Base-by-base conservation (phyloP, 1,284 basidiomycete species). In the Puccinia triticina region DNA sequence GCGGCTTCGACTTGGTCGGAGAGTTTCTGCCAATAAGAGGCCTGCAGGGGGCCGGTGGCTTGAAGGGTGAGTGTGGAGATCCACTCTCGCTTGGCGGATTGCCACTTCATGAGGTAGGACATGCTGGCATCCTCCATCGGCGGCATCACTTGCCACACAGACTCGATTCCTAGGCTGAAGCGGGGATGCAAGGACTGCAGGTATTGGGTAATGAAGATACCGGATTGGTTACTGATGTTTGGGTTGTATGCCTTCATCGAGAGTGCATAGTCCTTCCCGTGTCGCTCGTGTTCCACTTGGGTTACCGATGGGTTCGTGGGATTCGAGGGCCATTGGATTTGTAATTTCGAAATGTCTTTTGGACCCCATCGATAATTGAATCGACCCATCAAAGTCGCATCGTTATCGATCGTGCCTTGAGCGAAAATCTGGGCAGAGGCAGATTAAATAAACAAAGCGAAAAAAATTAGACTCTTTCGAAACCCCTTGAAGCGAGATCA, bases 1-100 rank as follows among this genome's bases (percentile, higher is more conserved):
- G 94, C 97, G n/a, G 96, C 95, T 83, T 99, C 96, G n/a, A 99
- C 93, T 88, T 96, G 96, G 83, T 97, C 95, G 87, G 92, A 92
- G 82, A 99, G 89, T 87, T 94, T 94, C 85, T 98, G 96, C 93
- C 94, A 98, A 89, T 99, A 99, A 21, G 95, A 96, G 64, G 95
- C 91, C 88, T 96, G 93, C 53, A 98, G 86, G 78, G 96, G 90
- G 55, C 96, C 96, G 61, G 91, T 89, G 59, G 88, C 87, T 87
- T 97, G 94, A 50, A 97, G 85, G 87, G 96, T 94, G 12, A 94
- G 93, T 5, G 96, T 98, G 43, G 94, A 95, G 86, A 96, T 96
- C 94, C 94, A 96, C 85, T 90, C 92, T 88, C 90, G 92, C 85
- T 81, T 84, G 80, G 86, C 86, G 86, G 82, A 84, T 59, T 46